These are phyloP conservation scores for Hemileccinum rubropunctum DNA, from an alignment of 768 basidiomycete genomes.

Conservation along the genomic window DNA sequence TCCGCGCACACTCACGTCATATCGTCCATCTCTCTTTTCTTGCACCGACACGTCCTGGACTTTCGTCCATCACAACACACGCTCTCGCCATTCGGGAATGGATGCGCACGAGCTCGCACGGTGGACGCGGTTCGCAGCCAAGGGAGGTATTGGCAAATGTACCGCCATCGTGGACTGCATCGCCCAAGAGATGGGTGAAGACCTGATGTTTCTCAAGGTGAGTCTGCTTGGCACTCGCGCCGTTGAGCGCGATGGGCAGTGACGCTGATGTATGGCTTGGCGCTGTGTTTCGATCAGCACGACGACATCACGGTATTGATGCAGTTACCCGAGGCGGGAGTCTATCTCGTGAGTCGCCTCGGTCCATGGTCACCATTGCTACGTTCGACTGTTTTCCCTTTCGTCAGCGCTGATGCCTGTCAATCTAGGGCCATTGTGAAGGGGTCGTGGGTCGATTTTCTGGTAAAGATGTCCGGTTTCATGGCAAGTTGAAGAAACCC, in stretches of 20 bases:
- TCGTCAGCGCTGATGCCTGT: not conserved
- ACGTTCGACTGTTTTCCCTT: not conserved
- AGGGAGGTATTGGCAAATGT: conserved; percentile 83
- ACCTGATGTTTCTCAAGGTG: conserved; percentile 87
- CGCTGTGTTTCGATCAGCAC: conserved; percentile 42
- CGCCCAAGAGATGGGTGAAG: conserved; percentile 61
- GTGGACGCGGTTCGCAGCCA: conserved; percentile 83
- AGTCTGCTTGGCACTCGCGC: conserved; percentile 14
- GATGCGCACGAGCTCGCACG: conserved; percentile 69
- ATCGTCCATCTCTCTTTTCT: too few relatives aligned
- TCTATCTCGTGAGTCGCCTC: conserved; percentile 56
- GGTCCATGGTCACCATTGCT: not conserved
- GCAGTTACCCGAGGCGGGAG: conserved; percentile 56
- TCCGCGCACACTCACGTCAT: too few relatives aligned
- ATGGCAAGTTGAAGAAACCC: conserved; percentile 73
- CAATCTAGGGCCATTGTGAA: conserved; percentile 74
- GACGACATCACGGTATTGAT: conserved; percentile 79
- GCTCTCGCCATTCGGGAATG: conserved; percentile 35
- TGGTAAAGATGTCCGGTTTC: conserved; percentile 63
- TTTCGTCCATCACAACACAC: not conserved
- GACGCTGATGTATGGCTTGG: conserved; percentile 8
- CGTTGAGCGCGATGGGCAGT: not conserved
- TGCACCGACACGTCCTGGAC: too few relatives aligned
- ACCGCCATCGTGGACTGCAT: conserved; percentile 72
- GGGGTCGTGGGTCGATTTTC: conserved; percentile 79